Evolutionary conservation across 331 rosid species (phyloP).

Genomic region (Saraca asoca): DNA sequence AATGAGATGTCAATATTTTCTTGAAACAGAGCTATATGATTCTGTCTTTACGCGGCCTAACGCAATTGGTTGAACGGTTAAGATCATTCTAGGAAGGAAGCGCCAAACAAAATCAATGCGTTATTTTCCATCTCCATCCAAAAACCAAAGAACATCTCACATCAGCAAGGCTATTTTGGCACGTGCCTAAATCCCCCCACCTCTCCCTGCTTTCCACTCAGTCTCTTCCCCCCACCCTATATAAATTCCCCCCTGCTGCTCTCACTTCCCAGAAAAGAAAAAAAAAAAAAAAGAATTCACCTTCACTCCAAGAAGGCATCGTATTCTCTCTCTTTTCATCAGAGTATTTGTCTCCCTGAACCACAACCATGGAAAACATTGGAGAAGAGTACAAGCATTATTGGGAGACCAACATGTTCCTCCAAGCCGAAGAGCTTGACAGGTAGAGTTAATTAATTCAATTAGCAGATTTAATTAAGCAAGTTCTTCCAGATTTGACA

Average conservation of each 20-base stretch:
- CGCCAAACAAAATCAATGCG: too few species aligned
- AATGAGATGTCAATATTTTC: too few species aligned
- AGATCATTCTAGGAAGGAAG: slow-evolving; percentile 36
- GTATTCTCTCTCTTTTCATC: neutral
- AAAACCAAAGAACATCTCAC: neutral
- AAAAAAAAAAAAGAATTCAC: neutral
- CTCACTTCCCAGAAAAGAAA: neutral
- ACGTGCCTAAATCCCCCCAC: slow-evolving; percentile 3
- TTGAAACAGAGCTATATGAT: too few species aligned
- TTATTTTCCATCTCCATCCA: too few species aligned
- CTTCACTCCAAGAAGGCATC: slow-evolving; percentile 5
- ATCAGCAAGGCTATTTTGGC: neutral
- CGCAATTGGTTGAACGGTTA: slow-evolving; percentile 16
- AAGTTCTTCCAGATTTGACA: too few species aligned
- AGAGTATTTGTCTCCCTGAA: neutral
- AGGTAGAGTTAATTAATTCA: slow-evolving; percentile 37
- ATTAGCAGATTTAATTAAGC: too few species aligned
- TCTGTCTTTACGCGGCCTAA: slow-evolving; percentile 32
- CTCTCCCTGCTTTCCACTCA: neutral
- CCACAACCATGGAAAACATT: slow-evolving; percentile 58
- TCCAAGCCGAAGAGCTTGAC: slow-evolving; percentile 71
- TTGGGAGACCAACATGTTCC: slow-evolving; percentile 74
- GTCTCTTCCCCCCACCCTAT: neutral
- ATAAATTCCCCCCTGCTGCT: neutral
- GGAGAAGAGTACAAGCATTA: slow-evolving; percentile 63